phyloP scores from a whole-genome alignment of 768 basidiomycete species.

The Leccinellum luteum region DNA sequence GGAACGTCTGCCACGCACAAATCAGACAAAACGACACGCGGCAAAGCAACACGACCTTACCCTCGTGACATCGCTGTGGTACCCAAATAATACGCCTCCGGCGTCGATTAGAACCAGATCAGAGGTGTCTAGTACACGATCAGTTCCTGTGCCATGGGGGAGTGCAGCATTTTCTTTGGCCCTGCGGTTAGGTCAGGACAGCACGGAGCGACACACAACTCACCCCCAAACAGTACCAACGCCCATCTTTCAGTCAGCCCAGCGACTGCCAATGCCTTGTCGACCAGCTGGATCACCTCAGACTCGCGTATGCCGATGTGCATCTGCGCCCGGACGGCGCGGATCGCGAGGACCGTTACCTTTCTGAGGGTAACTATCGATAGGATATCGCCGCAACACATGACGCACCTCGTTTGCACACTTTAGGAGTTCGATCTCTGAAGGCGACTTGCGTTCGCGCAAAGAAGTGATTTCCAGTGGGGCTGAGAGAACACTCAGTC shows the following conservation, averaged over 20 bases:
- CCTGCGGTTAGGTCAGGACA: background rate
- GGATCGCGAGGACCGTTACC: slow-evolving; percentile 77
- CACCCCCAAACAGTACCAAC: slow-evolving; percentile 78
- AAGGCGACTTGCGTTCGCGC: slow-evolving; percentile 69
- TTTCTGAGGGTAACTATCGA: slow-evolving; percentile 28
- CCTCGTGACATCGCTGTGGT: slow-evolving; percentile 75
- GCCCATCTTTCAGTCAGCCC: slow-evolving; percentile 60
- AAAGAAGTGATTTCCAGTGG: slow-evolving; percentile 55
- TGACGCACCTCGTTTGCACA: slow-evolving; percentile 73
- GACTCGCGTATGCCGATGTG: slow-evolving; percentile 77
- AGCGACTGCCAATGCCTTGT: slow-evolving; percentile 49
- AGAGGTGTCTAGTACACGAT: slow-evolving; percentile 48
- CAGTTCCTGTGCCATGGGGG: slow-evolving; percentile 79
- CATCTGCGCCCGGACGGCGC: slow-evolving; percentile 58
- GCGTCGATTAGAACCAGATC: slow-evolving; percentile 79
- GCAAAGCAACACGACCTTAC: slow-evolving; percentile 38
- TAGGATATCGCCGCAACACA: background rate
- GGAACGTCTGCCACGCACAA: slow-evolving; percentile 51
- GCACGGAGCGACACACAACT: slow-evolving; percentile 15
- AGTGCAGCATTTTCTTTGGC: slow-evolving; percentile 76
- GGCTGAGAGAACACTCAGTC: slow-evolving; percentile 44
- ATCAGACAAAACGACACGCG: background rate
- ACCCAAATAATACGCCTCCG: slow-evolving; percentile 69
- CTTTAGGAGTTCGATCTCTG: slow-evolving; percentile 68
- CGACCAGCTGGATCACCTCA: slow-evolving; percentile 57